A percentile compares a stretch with the other conserved stretches of the same genome.
Evolutionary conservation across 1,284 basidiomycete species (phyloP).

Genomic region (Heterobasidion occidentale): DNA sequence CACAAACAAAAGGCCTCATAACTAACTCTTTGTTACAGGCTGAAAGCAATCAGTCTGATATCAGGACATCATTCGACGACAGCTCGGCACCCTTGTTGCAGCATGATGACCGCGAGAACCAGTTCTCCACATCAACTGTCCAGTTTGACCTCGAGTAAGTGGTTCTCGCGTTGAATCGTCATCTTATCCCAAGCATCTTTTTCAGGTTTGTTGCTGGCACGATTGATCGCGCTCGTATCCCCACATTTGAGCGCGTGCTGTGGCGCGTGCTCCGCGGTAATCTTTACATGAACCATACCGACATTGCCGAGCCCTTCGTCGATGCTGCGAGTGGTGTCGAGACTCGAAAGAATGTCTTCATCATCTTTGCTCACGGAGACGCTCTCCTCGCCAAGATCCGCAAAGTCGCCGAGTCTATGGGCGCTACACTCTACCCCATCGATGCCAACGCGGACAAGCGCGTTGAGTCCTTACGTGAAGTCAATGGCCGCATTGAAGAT

Average conservation of each 20-base stretch:
- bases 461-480: conserved; percentile 83
- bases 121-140: conserved; percentile 41
- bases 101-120: conserved; percentile 79
- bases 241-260: conserved; percentile 94
- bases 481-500: conserved; percentile 87
- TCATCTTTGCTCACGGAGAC: conserved; percentile 98
- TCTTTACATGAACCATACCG: conserved; percentile 98
- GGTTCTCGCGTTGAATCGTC: conserved; percentile 15
- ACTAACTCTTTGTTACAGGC: conserved; percentile 42
- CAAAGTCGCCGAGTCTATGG: conserved; percentile 98
- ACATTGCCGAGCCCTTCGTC: conserved; percentile 91
- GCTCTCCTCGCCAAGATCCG: conserved; percentile 94
- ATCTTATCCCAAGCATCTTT: neutral
- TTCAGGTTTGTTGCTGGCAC: conserved; percentile 90
- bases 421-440: conserved; percentile 94
- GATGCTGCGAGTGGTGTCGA: conserved; percentile 78
- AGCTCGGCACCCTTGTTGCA: conserved; percentile 87
- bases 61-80: conserved; percentile 88
- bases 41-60: conserved; percentile 72
- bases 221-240: conserved; percentile 87
- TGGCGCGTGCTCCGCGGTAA: conserved; percentile 99
- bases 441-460: conserved; percentile 93
- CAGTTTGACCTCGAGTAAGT: conserved; percentile 82
- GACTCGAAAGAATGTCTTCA: conserved; percentile 97
- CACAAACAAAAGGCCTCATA: conserved; percentile 1